Conservation (phyloP, 768 basidiomycete genomes). For the Leccinellum rugosiceps region DNA sequence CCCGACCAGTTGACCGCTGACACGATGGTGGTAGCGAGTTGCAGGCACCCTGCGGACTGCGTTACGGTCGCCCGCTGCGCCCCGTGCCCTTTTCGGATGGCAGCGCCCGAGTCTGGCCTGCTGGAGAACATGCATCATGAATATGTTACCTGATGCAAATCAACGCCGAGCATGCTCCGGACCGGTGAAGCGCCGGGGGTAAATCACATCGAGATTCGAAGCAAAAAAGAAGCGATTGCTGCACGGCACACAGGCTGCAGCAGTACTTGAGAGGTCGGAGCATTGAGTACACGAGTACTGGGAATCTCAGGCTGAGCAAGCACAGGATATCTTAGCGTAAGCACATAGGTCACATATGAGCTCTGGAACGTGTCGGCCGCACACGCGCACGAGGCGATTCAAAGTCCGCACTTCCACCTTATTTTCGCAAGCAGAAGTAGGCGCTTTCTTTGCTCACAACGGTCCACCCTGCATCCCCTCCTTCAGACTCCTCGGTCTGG, state of each 20-base stretch:
- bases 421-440: slow-evolving; percentile 24
- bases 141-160: slow-evolving; percentile 2
- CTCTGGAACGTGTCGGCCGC: slow-evolving; percentile 29
- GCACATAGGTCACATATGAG: background rate
- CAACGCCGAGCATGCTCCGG: background rate
- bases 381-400: slow-evolving; percentile 20
- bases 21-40: background rate
- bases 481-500: slow-evolving; percentile 30
- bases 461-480: slow-evolving; percentile 21
- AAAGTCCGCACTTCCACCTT: slow-evolving; percentile 34
- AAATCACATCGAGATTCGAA: background rate
- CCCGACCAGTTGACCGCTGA: background rate
- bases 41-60: background rate
- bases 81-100: background rate
- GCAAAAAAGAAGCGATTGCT: background rate
- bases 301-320: background rate
- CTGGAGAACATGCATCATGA: slow-evolving; percentile 11
- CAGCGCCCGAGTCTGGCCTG: slow-evolving; percentile 4
- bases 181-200: background rate
- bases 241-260: background rate
- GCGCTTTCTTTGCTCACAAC: slow-evolving; percentile 23
- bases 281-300: background rate
- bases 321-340: background rate
- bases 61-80: background rate
- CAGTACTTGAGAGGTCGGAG: background rate